A percentile compares a stretch with the other conserved stretches of the same genome.
phyloP scores from a whole-genome alignment of 2,329 filamentous ascomycete species.

The Didymella pinodella region DNA sequence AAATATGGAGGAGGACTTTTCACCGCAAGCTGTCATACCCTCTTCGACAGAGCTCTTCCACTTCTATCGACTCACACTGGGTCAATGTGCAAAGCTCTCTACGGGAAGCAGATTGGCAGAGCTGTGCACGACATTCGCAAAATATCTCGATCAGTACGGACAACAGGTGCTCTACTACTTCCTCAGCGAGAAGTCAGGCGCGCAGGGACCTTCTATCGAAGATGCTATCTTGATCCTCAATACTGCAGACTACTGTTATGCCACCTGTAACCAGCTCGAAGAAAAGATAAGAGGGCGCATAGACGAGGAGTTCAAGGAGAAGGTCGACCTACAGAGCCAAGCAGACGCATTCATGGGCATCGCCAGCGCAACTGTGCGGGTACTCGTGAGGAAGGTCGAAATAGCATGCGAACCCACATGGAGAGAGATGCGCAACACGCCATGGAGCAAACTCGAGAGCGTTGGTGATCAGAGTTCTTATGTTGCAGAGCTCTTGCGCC shows the following conservation, averaged over 20 bases:
- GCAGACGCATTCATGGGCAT: slow-evolving; percentile 96
- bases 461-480: slow-evolving; percentile 95
- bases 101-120: slow-evolving; percentile 88
- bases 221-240: slow-evolving; percentile 89
- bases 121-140: slow-evolving; percentile 83
- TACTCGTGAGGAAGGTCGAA: slow-evolving; percentile 85
- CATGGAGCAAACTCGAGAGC: slow-evolving; percentile 92
- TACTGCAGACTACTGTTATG: slow-evolving; percentile 96
- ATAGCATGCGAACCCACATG: slow-evolving; percentile 83
- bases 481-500: slow-evolving; percentile 79
- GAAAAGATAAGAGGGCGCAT: slow-evolving; percentile 93
- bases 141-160: slow-evolving; percentile 93
- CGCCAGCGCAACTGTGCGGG: slow-evolving; percentile 83
- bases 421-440: slow-evolving; percentile 96
- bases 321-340: slow-evolving; percentile 89
- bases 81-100: slow-evolving; percentile 95
- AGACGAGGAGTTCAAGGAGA: slow-evolving; percentile 74
- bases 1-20: slow-evolving; percentile 89
- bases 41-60: slow-evolving; percentile 98
- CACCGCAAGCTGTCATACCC: slow-evolving; percentile 83
- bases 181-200: slow-evolving; percentile 65
- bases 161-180: slow-evolving; percentile 87
- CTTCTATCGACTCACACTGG: slow-evolving; percentile 90
- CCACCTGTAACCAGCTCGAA: slow-evolving; percentile 89
- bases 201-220: slow-evolving; percentile 69